A percentile compares a stretch with the other conserved stretches of the same genome.
Evolutionary conservation across 176 grass and related monocot species (phyloP).

Genomic region (Carex scoparia): DNA sequence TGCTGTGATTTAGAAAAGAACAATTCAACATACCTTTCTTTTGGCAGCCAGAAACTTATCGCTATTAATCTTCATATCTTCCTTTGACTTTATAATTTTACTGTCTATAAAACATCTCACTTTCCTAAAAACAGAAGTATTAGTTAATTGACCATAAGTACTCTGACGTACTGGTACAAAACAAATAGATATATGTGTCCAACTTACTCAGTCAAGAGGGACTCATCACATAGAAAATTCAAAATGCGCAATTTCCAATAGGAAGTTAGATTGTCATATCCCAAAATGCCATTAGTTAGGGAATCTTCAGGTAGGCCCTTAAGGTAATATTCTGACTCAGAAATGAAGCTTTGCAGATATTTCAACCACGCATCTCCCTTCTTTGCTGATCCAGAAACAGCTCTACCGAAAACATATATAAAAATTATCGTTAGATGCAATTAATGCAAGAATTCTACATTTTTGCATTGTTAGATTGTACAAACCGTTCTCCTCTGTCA

Average conservation of each 20-base stretch:
- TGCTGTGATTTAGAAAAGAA: not conserved
- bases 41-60: conserved; percentile 55
- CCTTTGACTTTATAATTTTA: conserved; percentile 45
- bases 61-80: conserved; percentile 39
- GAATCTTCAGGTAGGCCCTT: conserved; percentile 38
- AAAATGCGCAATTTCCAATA: conserved; percentile 59
- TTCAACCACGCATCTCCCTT: conserved; percentile 54
- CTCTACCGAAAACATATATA: conserved; percentile 29
- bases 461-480: conserved; percentile 13
- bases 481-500: conserved; percentile 52
- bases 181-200: not conserved
- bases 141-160: conserved; percentile 27
- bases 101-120: conserved; percentile 60
- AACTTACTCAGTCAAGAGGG: conserved; percentile 67
- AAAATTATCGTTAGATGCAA: not conserved
- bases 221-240: conserved; percentile 77
- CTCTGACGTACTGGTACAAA: conserved; percentile 21
- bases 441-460: conserved; percentile 9
- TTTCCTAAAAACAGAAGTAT: conserved; percentile 39
- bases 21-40: conserved; percentile 43
- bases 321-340: conserved; percentile 34
- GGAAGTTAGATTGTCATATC: conserved; percentile 60
- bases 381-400: conserved; percentile 38
- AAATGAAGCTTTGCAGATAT: conserved; percentile 44
- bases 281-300: conserved; percentile 34